Base-by-base conservation (phyloP, 305 asterid genomes). In the Ruellia speciosa region DNA sequence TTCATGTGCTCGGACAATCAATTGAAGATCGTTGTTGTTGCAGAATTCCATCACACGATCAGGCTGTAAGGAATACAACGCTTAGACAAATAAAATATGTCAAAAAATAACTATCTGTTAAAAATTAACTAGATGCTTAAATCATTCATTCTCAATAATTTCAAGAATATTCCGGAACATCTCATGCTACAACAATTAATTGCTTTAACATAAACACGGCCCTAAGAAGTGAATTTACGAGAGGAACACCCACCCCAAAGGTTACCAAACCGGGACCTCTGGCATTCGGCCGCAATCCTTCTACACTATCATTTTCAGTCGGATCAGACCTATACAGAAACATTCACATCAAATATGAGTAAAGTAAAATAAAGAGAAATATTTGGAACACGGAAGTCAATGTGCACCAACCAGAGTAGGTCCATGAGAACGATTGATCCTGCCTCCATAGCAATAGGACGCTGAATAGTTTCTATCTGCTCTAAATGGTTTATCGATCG, bases 191-290 rank as follows among this genome's bases (percentile, higher is more conserved):
- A 13, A 37, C 11, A 20, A 19, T 24, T 24, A 17, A 14, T 7
- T 4, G 31, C n/a, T 24, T 39, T 14, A 0, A 40, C 35, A 37
- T 13, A 37, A 56, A 43, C n/a, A 11, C 15, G 6, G 15, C 5
- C 12, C 49, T 6, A 43, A 43, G 6, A 39, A 12, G 13, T 39
- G 3, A 7, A 7, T 39, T 39, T 39, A 43, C 3, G 41, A 40
- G 10, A 62, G 16, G 20, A 67, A 71, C 34, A 71, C 97, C 63
- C 77, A 88, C 99, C 90, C 99, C 99, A 75, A 88, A 92, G 49
- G 99, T 92, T 58, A 92, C 99, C 70, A 92, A 72, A 24, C 99
- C 99, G 56, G 99, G 99, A 65, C 99, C 97, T 82, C 99, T 86
- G 52, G 99, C 99, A 80, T 92, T 92, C 54, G 99, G 99, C 28